These are phyloP conservation scores for Andrographis paniculata DNA, from an alignment of 305 asterid genomes.

Conservation along the genomic window DNA sequence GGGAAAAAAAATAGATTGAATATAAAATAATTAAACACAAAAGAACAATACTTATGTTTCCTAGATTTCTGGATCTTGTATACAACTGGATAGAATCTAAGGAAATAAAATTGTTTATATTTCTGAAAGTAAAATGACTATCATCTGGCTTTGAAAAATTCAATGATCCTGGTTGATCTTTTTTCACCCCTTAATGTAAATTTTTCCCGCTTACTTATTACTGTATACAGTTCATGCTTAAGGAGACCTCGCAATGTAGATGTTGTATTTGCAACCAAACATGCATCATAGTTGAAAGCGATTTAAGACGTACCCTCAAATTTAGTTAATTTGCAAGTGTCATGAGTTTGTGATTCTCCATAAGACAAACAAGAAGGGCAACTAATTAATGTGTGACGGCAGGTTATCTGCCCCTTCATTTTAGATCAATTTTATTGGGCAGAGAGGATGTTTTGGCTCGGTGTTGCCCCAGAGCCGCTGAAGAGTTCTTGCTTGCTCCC, in stretches of 20 bases:
- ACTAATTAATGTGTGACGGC: constrained; percentile 21
- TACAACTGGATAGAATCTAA: constrained; percentile 6
- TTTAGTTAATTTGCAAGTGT: neutral
- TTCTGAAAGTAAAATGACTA: no score
- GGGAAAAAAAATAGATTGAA: no score
- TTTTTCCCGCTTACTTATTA: no score
- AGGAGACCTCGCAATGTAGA: no score
- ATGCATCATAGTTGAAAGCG: no score
- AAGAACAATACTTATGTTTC: constrained; percentile 4
- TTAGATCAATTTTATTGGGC: constrained; percentile 97
- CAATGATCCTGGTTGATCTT: no score
- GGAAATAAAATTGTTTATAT: constrained; percentile 4
- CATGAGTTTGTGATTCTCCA: constrained; percentile 10
- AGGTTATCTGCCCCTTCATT: constrained; percentile 85
- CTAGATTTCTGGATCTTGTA: constrained; percentile 12
- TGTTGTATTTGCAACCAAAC: no score
- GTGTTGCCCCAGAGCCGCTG: constrained; percentile 83
- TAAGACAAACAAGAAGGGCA: neutral
- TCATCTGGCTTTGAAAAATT: no score
- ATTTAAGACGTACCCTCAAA: no score
- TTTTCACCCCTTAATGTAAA: no score
- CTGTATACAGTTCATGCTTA: no score
- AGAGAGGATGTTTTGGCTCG: constrained; percentile 97
- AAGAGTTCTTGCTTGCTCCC: constrained; percentile 46
- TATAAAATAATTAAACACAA: no score